Percentiles rank a stretch among this genome's conserved stretches.
Conservation (phyloP, 83 land plant genomes). For the Thuja plicata region DNA sequence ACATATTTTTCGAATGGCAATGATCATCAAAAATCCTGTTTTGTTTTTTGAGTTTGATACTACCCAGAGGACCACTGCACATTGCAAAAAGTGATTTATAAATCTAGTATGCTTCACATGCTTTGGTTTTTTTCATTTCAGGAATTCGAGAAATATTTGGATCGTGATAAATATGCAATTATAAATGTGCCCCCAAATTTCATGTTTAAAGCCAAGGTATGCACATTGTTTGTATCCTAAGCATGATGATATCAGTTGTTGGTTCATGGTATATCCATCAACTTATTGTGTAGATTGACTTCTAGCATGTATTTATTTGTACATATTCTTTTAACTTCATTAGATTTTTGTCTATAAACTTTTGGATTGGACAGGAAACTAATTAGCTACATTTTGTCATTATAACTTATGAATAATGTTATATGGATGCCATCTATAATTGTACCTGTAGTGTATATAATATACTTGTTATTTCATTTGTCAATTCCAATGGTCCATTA, state of each 20-base stretch:
- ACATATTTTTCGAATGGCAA: background rate
- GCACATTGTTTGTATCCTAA: conserved; percentile 7
- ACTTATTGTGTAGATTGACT: background rate
- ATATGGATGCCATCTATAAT: background rate
- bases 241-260: background rate
- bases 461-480: background rate
- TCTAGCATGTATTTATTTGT: background rate
- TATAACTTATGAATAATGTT: background rate
- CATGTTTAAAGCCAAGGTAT: conserved; percentile 58
- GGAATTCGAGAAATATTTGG: conserved; percentile 53
- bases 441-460: background rate
- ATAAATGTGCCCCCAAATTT: conserved; percentile 55
- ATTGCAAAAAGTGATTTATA: background rate
- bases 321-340: background rate
- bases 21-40: background rate
- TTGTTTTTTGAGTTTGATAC: background rate
- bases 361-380: background rate
- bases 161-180: conserved; percentile 40
- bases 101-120: background rate
- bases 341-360: background rate
- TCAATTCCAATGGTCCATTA: background rate
- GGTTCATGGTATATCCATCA: background rate
- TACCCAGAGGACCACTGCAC: background rate
- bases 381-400: background rate
- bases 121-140: conserved; percentile 8